These are phyloP conservation scores for Hymenoscyphus salicellus DNA, from an alignment of 2,329 filamentous ascomycete species.

Conservation along the genomic window DNA sequence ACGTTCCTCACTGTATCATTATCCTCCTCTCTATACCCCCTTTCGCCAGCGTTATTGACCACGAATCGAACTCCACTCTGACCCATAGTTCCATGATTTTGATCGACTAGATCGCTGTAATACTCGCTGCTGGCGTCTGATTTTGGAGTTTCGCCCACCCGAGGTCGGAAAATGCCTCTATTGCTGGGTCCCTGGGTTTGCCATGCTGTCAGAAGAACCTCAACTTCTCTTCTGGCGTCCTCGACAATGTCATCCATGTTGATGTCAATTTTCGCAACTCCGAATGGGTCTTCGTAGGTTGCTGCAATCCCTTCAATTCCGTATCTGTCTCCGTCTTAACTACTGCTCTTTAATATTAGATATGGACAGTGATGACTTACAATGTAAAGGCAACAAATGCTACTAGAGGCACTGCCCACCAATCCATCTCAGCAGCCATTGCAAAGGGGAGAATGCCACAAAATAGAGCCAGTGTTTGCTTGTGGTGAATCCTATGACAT, in stretches of 20 bases:
- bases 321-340: slow-evolving; percentile 40
- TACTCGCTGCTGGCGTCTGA: slow-evolving; percentile 20
- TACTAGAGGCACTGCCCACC: slow-evolving; percentile 59
- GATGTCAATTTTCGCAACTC: slow-evolving; percentile 64
- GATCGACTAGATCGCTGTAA: slow-evolving; percentile 15
- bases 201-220: slow-evolving; percentile 59
- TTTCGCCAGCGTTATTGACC: slow-evolving; percentile 14
- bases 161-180: slow-evolving; percentile 29
- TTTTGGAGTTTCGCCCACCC: slow-evolving; percentile 14
- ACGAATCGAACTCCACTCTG: slow-evolving; percentile 22
- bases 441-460: slow-evolving; percentile 60
- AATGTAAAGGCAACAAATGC: slow-evolving; percentile 60
- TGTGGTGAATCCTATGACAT: slow-evolving; percentile 53
- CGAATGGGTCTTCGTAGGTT: slow-evolving; percentile 63
- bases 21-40: slow-evolving; percentile 16
- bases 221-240: slow-evolving; percentile 56
- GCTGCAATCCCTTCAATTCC: slow-evolving; percentile 54
- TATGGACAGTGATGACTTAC: slow-evolving; percentile 11
- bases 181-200: slow-evolving; percentile 30
- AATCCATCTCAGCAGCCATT: slow-evolving; percentile 60
- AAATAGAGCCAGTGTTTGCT: slow-evolving; percentile 61
- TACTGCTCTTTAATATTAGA: background rate
- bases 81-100: background rate
- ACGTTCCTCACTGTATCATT: slow-evolving; percentile 13
- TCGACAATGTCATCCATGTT: slow-evolving; percentile 65